Evolutionary conservation across 257 asterid genomes (phyloP).

Genomic region (Thymus mandschuricus): DNA sequence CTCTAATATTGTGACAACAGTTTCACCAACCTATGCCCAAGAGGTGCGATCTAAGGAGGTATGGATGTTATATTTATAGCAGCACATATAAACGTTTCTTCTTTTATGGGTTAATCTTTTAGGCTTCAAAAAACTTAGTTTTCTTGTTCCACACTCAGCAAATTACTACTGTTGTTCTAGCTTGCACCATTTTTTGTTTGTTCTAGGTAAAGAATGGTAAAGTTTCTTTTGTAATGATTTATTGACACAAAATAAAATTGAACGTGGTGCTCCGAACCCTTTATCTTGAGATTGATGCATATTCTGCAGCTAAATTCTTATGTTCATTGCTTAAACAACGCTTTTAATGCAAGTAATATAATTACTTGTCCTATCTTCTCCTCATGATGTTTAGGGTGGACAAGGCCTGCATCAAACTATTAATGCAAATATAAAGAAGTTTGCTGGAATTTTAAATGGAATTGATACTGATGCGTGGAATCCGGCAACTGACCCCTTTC

Average conservation of each 20-base stretch:
- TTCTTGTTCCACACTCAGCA: neutral
- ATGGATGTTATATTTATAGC: constrained; percentile 30
- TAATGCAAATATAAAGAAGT: constrained; percentile 74
- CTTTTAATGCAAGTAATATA: constrained; percentile 1
- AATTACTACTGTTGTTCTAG: constrained; percentile 7
- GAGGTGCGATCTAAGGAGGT: constrained; percentile 90
- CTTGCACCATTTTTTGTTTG: neutral
- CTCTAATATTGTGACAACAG: constrained; percentile 95
- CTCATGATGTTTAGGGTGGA: constrained; percentile 73
- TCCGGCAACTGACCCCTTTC: constrained; percentile 80
- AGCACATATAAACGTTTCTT: constrained; percentile 15
- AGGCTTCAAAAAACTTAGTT: neutral
- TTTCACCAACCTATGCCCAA: constrained; percentile 96
- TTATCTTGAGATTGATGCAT: neutral
- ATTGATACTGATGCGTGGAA: constrained; percentile 95
- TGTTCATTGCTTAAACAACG: constrained; percentile 9
- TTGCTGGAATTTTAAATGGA: constrained; percentile 92
- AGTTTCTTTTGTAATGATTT: constrained; percentile 11
- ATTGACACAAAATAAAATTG: neutral
- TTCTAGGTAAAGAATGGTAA: neutral
- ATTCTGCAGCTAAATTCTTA: constrained; percentile 16
- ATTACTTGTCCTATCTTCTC: constrained; percentile 23
- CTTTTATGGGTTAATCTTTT: constrained; percentile 3
- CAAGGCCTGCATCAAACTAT: constrained; percentile 77
- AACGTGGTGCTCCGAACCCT: neutral